Percentiles rank a stretch among this genome's conserved stretches.
phyloP scores from a whole-genome alignment of 140 eudicot species.

The Anethum foeniculum region DNA sequence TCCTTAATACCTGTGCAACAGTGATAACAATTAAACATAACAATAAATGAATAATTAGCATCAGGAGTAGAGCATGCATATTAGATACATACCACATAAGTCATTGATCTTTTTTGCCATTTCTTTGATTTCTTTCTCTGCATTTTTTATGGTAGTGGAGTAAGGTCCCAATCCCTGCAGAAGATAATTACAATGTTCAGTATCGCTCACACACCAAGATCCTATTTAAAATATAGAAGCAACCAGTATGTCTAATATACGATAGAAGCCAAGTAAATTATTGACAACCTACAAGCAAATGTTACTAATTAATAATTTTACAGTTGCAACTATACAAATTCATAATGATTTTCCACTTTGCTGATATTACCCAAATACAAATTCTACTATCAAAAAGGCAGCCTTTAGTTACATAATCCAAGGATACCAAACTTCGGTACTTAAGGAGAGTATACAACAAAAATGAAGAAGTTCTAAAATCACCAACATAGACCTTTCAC shows the following conservation, averaged over 20 bases:
- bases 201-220: not conserved
- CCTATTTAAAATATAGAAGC: not conserved
- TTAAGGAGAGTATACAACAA: not conserved
- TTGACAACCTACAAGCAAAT: not conserved
- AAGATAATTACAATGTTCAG: constrained; percentile 6
- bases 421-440: not conserved
- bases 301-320: not conserved
- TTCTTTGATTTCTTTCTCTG: constrained; percentile 83
- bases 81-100: constrained; percentile 51
- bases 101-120: constrained; percentile 90
- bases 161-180: constrained; percentile 93
- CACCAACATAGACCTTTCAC: not conserved
- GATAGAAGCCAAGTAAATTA: not conserved
- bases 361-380: not conserved
- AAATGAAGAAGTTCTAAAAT: too few relatives aligned
- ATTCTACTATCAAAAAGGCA: not conserved
- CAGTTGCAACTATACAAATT: not conserved
- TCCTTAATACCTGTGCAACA: constrained; percentile 70
- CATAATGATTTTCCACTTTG: not conserved
- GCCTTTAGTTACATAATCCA: not conserved
- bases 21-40: not conserved
- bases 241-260: not conserved
- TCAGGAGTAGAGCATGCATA: not conserved
- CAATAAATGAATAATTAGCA: not conserved
- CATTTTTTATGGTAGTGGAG: constrained; percentile 69